phyloP scores from a whole-genome alignment of 352 stramenopile genomes.

The Peronospora farinosa region DNA sequence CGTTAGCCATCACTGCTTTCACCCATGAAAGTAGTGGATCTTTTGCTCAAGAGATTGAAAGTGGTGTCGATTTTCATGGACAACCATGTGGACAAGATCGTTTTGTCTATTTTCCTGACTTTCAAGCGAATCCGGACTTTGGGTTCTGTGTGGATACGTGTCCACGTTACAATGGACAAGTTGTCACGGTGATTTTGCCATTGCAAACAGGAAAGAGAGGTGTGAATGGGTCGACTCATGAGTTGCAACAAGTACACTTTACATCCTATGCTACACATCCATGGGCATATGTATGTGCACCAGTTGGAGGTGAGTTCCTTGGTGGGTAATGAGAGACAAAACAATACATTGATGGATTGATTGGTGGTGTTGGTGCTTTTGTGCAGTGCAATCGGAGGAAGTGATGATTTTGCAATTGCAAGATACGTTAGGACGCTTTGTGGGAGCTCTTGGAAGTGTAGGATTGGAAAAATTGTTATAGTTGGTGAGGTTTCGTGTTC shows the following conservation, averaged over 20 bases:
- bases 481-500: neutral
- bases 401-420: conserved; percentile 67
- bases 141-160: conserved; percentile 65
- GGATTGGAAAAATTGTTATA: neutral
- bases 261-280: conserved; percentile 59
- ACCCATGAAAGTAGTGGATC: conserved; percentile 55
- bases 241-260: conserved; percentile 43
- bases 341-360: neutral
- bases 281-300: conserved; percentile 65
- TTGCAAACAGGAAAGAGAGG: conserved; percentile 26
- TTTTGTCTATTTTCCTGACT: conserved; percentile 77
- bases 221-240: conserved; percentile 26
- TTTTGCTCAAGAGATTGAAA: conserved; percentile 75
- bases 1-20: conserved; percentile 56
- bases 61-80: conserved; percentile 71
- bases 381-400: conserved; percentile 39
- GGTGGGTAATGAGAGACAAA: neutral
- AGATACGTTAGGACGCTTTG: conserved; percentile 64
- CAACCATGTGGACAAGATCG: conserved; percentile 37
- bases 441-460: conserved; percentile 71
- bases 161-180: conserved; percentile 33
- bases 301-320: conserved; percentile 37
- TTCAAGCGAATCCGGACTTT: conserved; percentile 65
- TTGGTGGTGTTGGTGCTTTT: neutral
- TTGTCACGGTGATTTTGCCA: conserved; percentile 48